Evolutionary conservation across 1,284 basidiomycete species (phyloP), one percentile per base, ranked within the genome.

Genomic region (Tylopilus orsonianus): DNA sequence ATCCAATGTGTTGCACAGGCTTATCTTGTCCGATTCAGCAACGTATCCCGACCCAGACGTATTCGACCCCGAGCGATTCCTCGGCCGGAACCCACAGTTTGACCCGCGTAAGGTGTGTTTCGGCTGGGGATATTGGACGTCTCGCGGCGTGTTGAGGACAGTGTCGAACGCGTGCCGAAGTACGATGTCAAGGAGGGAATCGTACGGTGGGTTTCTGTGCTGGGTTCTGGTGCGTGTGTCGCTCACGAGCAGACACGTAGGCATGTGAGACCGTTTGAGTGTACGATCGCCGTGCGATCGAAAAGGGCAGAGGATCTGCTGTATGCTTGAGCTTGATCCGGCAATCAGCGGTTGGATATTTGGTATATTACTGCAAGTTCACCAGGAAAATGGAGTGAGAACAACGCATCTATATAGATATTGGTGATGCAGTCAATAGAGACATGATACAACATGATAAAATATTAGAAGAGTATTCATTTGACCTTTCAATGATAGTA

Each of bases 61-160:
- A 2, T 61, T 60, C n/a, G n/a, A 47, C 0, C 59, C 55, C 0
- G 56, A 54, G 34, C 24, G 61, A 8, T 61, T 58, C 23, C 46
- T 57, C 1, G 50, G 53, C 2, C 36, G 50, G 1, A 1, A 45
- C 18, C 42, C 12, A 3, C 42, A 63, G 12, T 44, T 12, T 1
- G 52, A 61, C 30, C 46, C 58, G 8, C 42, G 44, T 2, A 20
- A 46, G 10, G 42, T 10, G 1, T 53, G 50, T 40, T 60, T 60
- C n/a, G 52, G 60, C 10, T 61, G 27, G 30, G 58, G 56, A 39
- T 45, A 22, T 22, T 61, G 48, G 37, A 55, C 34, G 22, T 58
- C 2, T 49, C 46, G 3, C 50, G 41, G 20, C 20, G 8, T 30
- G 18, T 59, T 1, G 50, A 51, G 22, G 34, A 48, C 10, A 52